phyloP scores from a whole-genome alignment of 148 eudicot species.

The Silene latifolia region DNA sequence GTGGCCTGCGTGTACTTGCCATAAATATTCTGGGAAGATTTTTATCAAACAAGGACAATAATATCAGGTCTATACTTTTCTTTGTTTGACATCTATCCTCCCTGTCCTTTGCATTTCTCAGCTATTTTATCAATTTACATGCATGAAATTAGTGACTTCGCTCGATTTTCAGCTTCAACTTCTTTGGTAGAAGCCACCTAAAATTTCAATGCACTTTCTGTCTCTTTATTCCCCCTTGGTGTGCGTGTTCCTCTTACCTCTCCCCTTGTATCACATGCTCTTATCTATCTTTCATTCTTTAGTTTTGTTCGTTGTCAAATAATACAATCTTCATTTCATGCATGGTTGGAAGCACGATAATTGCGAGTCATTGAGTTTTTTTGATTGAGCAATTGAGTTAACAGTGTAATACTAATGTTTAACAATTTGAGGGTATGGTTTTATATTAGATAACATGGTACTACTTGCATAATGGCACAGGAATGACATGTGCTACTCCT shows the following conservation, averaged over 20 bases:
- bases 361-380: neutral
- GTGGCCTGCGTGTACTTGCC: slow-evolving; percentile 98
- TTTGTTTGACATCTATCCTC: neutral
- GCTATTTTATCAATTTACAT: neutral
- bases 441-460: neutral
- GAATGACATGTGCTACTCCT: neutral
- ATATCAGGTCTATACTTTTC: slow-evolving; percentile 64
- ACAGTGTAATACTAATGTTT: neutral
- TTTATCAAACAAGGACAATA: slow-evolving; percentile 95
- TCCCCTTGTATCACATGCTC: neutral
- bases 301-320: neutral
- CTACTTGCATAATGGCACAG: neutral
- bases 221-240: neutral
- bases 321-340: neutral
- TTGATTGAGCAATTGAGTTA: neutral
- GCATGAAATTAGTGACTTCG: neutral
- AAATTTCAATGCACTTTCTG: neutral
- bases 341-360: neutral
- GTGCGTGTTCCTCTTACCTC: neutral
- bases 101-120: neutral
- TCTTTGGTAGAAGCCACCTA: neutral
- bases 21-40: slow-evolving; percentile 96
- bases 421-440: neutral
- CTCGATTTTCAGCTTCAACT: neutral
- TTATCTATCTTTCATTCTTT: neutral